Evolutionary conservation across 768 basidiomycete genomes (phyloP).

Genomic region (Lepiota brunneoincarnata): DNA sequence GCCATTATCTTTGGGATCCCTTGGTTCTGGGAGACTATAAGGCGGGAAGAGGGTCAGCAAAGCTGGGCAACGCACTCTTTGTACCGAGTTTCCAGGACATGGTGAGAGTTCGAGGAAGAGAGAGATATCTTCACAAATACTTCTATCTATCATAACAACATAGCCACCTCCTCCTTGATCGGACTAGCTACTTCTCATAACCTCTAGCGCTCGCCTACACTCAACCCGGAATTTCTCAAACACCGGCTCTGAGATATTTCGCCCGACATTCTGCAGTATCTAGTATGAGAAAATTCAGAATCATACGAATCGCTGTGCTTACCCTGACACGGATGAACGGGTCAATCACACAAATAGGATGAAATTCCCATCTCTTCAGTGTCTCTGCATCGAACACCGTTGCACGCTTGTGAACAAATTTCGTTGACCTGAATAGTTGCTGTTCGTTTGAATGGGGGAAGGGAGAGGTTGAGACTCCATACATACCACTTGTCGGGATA

Average conservation of each 20-base stretch:
- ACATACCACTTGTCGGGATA: background rate
- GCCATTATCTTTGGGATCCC: slow-evolving; percentile 70
- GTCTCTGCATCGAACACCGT: background rate
- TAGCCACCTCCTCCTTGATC: slow-evolving; percentile 12
- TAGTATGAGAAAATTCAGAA: background rate
- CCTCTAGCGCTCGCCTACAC: slow-evolving; percentile 1
- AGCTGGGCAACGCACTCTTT: slow-evolving; percentile 33
- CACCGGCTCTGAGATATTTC: slow-evolving; percentile 1
- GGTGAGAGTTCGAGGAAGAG: slow-evolving; percentile 13
- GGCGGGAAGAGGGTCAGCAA: slow-evolving; percentile 7
- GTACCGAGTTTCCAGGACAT: slow-evolving; percentile 59
- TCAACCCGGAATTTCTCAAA: slow-evolving; percentile 6
- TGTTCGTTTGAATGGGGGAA: background rate
- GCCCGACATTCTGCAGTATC: slow-evolving; percentile 2
- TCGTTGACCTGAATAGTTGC: background rate
- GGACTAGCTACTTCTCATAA: slow-evolving; percentile 1
- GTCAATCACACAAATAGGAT: slow-evolving; percentile 27
- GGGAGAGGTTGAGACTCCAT: background rate
- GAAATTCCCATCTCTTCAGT: slow-evolving; percentile 2
- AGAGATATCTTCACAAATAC: background rate
- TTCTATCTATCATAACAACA: slow-evolving; percentile 9
- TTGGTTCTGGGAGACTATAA: slow-evolving; percentile 44
- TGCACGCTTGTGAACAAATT: background rate
- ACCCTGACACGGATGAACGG: slow-evolving; percentile 42
- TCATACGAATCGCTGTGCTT: background rate